A percentile compares a stretch with the other conserved stretches of the same genome.
Conservation (phyloP, 2,329 filamentous ascomycete genomes). For the Chaetoscypha palmicola region DNA sequence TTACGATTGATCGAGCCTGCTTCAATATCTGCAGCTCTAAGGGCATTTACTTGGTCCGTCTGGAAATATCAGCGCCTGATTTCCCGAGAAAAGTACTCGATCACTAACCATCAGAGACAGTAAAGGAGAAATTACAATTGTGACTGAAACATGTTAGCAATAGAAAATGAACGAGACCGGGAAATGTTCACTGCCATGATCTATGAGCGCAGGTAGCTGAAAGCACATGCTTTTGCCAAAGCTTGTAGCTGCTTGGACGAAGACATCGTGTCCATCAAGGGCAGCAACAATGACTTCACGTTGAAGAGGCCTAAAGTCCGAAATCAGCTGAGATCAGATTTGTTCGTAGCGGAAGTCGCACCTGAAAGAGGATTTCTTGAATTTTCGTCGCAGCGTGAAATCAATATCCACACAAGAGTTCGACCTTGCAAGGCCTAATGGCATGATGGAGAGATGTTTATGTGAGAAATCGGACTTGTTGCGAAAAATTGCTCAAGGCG, state of each 20-base stretch:
- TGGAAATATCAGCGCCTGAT: constrained; percentile 30
- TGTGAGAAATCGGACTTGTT: too few species aligned
- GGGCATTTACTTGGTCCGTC: constrained; percentile 86
- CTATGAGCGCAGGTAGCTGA: constrained; percentile 81
- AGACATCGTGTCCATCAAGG: constrained; percentile 80
- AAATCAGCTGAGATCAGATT: too few species aligned
- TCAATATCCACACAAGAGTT: constrained; percentile 58
- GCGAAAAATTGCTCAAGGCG: too few species aligned
- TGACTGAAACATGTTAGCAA: constrained; percentile 48
- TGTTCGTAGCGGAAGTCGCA: too few species aligned
- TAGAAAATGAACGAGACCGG: not conserved
- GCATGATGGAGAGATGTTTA: too few species aligned
- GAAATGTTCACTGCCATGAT: constrained; percentile 61
- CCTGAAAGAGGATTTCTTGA: constrained; percentile 69
- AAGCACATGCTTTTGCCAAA: constrained; percentile 95
- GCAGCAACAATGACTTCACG: constrained; percentile 81
- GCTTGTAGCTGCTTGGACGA: constrained; percentile 81
- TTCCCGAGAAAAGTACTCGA: not conserved
- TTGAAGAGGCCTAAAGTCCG: constrained; percentile 63
- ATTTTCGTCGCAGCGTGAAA: constrained; percentile 66
- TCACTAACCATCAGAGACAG: constrained; percentile 73
- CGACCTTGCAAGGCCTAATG: constrained; percentile 35
- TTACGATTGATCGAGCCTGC: constrained; percentile 85
- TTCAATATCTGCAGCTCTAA: constrained; percentile 66
- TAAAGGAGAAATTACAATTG: constrained; percentile 82